Base-by-base conservation (phyloP, 2,329 filamentous ascomycete species). In the Trichoderma citrinoviride region DNA sequence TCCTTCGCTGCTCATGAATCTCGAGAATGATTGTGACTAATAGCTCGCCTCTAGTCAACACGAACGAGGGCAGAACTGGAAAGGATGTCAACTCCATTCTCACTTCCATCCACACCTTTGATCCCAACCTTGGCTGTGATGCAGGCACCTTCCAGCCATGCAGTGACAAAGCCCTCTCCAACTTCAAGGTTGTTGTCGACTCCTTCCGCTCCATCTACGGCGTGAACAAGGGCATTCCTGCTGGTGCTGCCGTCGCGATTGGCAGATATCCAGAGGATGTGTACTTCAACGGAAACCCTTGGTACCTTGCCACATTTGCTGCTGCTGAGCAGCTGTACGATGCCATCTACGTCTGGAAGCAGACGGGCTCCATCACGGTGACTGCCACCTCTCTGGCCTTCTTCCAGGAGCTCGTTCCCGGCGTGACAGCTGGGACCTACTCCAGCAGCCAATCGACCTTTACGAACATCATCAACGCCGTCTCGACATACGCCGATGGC, bases 321-420 rank as follows among this genome's bases (percentile, higher is more conserved):
- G 90, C 90, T 0, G 92, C 91, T 3, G 91, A 95, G 76, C 88
- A 91, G 73, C 83, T 96, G 3, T 94, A 93, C 74, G 88, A 90
- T 70, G 89, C 91, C 1, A 72, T 93, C 1, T 88, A 89, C 68
- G 86, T 89, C 56, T 94, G 90, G 90, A 81, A 88, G 67, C 76
- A 80, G 41, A 75, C 81, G 27, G 87, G 86, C 1, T 87, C 81
- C 6, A 82, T 96, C 70, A 83, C 82, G 0, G 83, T 94, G 53
- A 89, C 86, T 5, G 77, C 80, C 0, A 82, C 82, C 1, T 92
- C 90, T 0, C 80, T 92, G 8, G 73, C 83, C 7, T 94, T 95
- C 80, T 95, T 93, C 84, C 75, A 80, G 66, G 87, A 88, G 68
- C 78, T 92, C 7, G 82, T 85, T 58, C 80, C 87, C 14, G 81